phyloP scores from a whole-genome alignment of 1,284 basidiomycete species.

The Kwoniella shivajii region DNA sequence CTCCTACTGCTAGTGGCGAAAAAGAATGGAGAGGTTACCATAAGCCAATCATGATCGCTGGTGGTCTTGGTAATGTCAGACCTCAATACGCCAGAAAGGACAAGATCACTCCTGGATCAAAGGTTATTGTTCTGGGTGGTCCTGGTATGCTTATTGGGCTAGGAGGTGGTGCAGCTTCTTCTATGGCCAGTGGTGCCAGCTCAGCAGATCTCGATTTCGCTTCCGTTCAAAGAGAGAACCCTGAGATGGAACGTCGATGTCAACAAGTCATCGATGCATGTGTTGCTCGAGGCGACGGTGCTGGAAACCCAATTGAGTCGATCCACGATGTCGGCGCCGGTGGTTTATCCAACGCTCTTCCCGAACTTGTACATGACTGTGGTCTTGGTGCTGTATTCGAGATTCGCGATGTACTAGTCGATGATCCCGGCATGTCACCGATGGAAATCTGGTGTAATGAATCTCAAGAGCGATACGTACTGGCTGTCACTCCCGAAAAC shows the following conservation, averaged over 20 bases:
- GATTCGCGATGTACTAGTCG: constrained; percentile 88
- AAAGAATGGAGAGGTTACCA: constrained; percentile 78
- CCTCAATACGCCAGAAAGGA: constrained; percentile 77
- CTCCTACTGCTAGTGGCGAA: constrained; percentile 63
- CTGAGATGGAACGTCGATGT: constrained; percentile 95
- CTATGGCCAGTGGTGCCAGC: constrained; percentile 82
- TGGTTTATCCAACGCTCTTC: constrained; percentile 93
- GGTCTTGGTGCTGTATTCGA: constrained; percentile 90
- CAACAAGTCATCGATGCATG: constrained; percentile 98
- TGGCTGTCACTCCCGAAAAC: constrained; percentile 72
- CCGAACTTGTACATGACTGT: constrained; percentile 95
- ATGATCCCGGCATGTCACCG: constrained; percentile 91
- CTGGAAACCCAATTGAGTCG: constrained; percentile 80
- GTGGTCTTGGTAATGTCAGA: constrained; percentile 91
- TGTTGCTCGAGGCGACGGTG: constrained; percentile 62
- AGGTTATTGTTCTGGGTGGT: constrained; percentile 92
- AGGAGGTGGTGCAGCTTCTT: constrained; percentile 93
- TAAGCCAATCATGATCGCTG: constrained; percentile 99
- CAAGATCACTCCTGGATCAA: constrained; percentile 73
- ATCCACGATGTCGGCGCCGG: constrained; percentile 99
- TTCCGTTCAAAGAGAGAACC: constrained; percentile 95
- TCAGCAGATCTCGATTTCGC: constrained; percentile 95
- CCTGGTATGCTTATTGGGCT: constrained; percentile 96
- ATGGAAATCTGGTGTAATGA: constrained; percentile 99
- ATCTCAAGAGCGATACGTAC: constrained; percentile 95